phyloP scores from a whole-genome alignment of 2,329 filamentous ascomycete genomes.

The Botrytis elliptica region DNA sequence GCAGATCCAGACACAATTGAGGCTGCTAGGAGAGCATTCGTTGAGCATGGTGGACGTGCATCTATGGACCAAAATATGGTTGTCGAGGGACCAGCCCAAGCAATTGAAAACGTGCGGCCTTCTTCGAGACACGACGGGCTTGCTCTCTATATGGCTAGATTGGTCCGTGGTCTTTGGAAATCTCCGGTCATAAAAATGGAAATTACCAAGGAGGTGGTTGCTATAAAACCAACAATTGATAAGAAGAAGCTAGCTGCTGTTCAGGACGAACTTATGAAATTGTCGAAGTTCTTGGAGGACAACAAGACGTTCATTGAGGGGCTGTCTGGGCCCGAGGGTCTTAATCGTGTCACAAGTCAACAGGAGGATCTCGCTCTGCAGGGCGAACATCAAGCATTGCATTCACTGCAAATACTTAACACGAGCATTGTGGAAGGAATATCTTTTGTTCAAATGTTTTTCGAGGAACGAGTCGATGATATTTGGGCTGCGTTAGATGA shows the following conservation, averaged over 20 bases:
- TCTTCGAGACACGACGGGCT: constrained; percentile 89
- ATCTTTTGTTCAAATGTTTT: constrained; percentile 90
- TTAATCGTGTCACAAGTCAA: constrained; percentile 74
- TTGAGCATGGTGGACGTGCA: constrained; percentile 88
- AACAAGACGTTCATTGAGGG: constrained; percentile 94
- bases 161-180: constrained; percentile 90
- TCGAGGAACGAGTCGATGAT: constrained; percentile 88
- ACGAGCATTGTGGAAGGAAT: constrained; percentile 93
- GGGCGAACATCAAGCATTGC: constrained; percentile 89
- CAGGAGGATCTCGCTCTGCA: constrained; percentile 91
- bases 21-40: constrained; percentile 80
- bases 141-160: constrained; percentile 79
- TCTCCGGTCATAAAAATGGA: constrained; percentile 64
- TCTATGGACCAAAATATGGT: constrained; percentile 76
- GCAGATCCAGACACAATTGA: constrained; percentile 85
- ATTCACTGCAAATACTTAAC: constrained; percentile 81
- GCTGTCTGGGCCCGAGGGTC: constrained; percentile 81
- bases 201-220: constrained; percentile 56
- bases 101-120: constrained; percentile 78
- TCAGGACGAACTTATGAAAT: constrained; percentile 75
- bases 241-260: constrained; percentile 69
- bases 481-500: constrained; percentile 78
- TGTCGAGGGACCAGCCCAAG: constrained; percentile 57
- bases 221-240: constrained; percentile 65
- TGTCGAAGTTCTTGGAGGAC: constrained; percentile 79